Conservation (phyloP, 106 monocot genomes). For the Allium cepa region DNA sequence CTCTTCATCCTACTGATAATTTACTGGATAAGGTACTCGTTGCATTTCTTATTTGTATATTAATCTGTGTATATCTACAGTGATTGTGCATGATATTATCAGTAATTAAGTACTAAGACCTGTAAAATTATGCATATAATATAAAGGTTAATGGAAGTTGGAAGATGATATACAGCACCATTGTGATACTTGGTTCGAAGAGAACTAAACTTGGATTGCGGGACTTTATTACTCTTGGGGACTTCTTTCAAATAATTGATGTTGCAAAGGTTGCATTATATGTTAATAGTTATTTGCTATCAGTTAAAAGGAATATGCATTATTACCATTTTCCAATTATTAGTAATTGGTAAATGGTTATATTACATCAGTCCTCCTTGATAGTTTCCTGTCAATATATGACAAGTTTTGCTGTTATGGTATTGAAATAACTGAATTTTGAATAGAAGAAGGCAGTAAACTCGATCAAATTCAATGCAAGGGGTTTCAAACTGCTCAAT, state of each 20-base stretch:
- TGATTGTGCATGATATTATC: too few relatives aligned
- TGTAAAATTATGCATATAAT: neutral
- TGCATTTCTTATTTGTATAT: too few relatives aligned
- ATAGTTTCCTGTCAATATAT: too few relatives aligned
- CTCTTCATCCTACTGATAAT: slow-evolving; percentile 53
- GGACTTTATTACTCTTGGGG: slow-evolving; percentile 69
- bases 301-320: neutral
- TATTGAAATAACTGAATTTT: neutral
- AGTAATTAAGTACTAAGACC: neutral
- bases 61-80: too few relatives aligned
- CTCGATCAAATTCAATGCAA: slow-evolving; percentile 64
- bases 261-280: slow-evolving; percentile 30
- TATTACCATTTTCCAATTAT: neutral
- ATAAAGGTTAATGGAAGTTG: slow-evolving; percentile 74
- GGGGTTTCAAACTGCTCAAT: slow-evolving; percentile 50
- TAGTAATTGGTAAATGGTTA: too few relatives aligned
- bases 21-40: slow-evolving; percentile 42
- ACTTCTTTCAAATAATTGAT: slow-evolving; percentile 78
- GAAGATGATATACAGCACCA: slow-evolving; percentile 84
- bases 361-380: too few relatives aligned
- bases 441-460: slow-evolving; percentile 69
- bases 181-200: slow-evolving; percentile 69
- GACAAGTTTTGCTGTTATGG: too few relatives aligned
- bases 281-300: neutral
- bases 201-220: slow-evolving; percentile 87